Conservation (phyloP, 306 rosid genomes). For the Vigna trinervia region DNA sequence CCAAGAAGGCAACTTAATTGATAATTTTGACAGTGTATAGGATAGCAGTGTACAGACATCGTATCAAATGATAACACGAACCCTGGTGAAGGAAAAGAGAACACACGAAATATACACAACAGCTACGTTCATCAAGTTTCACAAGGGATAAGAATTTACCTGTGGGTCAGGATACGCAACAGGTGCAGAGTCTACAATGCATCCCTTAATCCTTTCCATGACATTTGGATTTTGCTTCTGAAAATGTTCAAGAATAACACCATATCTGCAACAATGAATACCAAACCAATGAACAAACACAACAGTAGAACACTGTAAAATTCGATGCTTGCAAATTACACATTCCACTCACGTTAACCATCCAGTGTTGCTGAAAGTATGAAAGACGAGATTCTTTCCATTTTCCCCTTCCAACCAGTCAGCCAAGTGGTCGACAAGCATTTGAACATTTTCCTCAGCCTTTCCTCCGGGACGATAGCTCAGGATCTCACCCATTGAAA, state of each 20-base stretch:
- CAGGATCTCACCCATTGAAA: constrained; percentile 87
- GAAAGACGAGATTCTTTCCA: constrained; percentile 85
- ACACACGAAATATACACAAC: constrained; percentile 12
- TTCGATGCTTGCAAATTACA: background rate
- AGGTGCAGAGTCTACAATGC: constrained; percentile 98
- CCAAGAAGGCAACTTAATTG: constrained; percentile 14
- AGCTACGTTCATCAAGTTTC: background rate
- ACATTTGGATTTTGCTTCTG: constrained; percentile 68
- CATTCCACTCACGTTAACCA: constrained; percentile 82
- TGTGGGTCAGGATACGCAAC: constrained; percentile 87
- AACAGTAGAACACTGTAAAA: constrained; percentile 27
- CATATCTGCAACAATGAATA: constrained; percentile 65
- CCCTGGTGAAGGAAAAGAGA: constrained; percentile 20
- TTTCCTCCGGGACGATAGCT: constrained; percentile 82
- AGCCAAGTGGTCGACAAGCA: constrained; percentile 84
- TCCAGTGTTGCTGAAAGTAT: constrained; percentile 98
- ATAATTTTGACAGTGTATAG: background rate
- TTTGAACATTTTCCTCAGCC: constrained; percentile 75
- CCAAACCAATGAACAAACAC: constrained; percentile 35
- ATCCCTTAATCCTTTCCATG: constrained; percentile 78
- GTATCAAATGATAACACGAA: background rate
- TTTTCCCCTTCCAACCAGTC: constrained; percentile 94
- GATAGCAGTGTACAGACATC: background rate
- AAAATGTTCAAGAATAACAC: constrained; percentile 78
- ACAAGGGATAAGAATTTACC: constrained; percentile 56